Conservation (phyloP, 2,329 filamentous ascomycete genomes). For the Xylaria sp. region DNA sequence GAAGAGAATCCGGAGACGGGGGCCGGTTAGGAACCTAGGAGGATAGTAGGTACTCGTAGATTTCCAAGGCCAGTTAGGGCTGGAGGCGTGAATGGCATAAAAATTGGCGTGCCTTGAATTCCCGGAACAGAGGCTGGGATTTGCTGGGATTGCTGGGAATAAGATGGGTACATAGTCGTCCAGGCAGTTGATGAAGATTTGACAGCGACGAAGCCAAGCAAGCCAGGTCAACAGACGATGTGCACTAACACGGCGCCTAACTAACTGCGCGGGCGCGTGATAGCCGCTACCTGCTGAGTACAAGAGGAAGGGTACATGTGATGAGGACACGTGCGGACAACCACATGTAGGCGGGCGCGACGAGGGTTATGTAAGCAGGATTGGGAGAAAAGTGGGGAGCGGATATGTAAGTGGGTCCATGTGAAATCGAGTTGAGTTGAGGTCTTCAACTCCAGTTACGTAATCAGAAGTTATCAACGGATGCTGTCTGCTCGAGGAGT, state of each 20-base stretch:
- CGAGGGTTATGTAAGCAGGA: not conserved
- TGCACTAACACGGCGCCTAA: conserved; percentile 9
- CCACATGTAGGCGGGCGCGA: not conserved
- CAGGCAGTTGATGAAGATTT: not conserved
- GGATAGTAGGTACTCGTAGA: not conserved
- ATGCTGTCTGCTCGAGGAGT: not conserved
- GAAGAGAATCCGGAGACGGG: not conserved
- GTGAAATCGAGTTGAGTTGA: too few relatives aligned
- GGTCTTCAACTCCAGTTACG: not conserved
- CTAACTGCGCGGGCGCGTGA: not conserved
- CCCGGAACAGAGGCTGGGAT: not conserved
- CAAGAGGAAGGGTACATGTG: not conserved
- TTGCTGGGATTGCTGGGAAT: not conserved
- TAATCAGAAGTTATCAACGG: not conserved
- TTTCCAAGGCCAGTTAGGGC: not conserved
- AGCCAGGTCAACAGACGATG: conserved; percentile 7
- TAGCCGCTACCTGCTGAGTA: conserved; percentile 6
- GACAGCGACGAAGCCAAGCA: not conserved
- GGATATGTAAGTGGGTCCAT: not conserved
- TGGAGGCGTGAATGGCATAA: not conserved
- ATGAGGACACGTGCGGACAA: conserved; percentile 18
- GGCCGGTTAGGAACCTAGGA: not conserved
- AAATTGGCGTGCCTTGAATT: not conserved
- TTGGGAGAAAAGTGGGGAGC: not conserved
- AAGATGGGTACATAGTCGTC: not conserved